A percentile compares a stretch with the other conserved stretches of the same genome.
Conservation (phyloP, 139 green algal species). For the Coelastrella sp. region DNA sequence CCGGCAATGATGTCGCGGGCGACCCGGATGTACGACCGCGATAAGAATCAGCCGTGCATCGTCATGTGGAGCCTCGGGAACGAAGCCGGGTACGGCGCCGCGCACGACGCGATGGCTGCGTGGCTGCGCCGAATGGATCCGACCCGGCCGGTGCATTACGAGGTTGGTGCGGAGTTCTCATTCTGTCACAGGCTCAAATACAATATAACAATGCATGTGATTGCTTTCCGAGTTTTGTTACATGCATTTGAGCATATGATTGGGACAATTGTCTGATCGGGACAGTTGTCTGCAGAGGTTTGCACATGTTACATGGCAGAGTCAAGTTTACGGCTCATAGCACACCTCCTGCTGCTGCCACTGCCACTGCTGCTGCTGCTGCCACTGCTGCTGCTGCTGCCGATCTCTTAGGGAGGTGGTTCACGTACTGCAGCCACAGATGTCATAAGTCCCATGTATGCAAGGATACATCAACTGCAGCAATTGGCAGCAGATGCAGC, state of each 20-base stretch:
- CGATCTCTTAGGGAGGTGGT: conserved; percentile 80
- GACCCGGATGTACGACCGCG: conserved; percentile 81
- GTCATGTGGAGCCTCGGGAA: conserved; percentile 97
- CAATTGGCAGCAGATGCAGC: conserved; percentile 40
- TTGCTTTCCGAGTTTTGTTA: no score
- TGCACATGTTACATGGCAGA: no score
- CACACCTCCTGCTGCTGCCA: no score
- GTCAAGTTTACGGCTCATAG: no score
- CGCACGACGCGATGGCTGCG: conserved; percentile 77
- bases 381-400: neutral
- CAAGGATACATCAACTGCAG: conserved; percentile 52
- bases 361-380: neutral
- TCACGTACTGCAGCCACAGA: conserved; percentile 89
- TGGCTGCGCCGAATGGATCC: conserved; percentile 58
- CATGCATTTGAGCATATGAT: no score
- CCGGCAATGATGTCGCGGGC: conserved; percentile 80
- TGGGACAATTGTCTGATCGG: no score
- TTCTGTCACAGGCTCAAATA: no score
- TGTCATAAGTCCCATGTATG: conserved; percentile 98
- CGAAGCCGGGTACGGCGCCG: conserved; percentile 88
- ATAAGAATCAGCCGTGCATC: conserved; percentile 93
- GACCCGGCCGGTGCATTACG: conserved; percentile 79
- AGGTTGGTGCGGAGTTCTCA: conserved; percentile 68
- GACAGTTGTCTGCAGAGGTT: no score
- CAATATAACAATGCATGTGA: no score